phyloP scores from a whole-genome alignment of 768 basidiomycete species.

The Russula ochroleuca region DNA sequence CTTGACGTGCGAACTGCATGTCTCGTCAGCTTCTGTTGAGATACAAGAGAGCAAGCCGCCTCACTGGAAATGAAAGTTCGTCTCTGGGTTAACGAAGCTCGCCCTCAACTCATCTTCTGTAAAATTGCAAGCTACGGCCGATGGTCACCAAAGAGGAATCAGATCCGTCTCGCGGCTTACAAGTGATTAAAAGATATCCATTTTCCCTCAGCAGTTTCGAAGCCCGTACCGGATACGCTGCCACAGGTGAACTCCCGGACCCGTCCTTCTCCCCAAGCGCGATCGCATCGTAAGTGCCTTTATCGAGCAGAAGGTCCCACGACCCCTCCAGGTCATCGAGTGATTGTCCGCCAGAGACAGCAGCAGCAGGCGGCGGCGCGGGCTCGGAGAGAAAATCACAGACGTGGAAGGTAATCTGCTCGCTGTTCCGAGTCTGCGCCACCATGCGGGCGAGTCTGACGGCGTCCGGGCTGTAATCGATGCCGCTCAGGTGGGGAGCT shows the following conservation, averaged over 20 bases:
- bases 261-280: constrained; percentile 61
- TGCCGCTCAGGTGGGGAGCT: constrained; percentile 48
- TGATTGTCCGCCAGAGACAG: constrained; percentile 20
- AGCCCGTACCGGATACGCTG: constrained; percentile 58
- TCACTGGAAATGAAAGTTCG: constrained; percentile 62
- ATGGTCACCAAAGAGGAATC: neutral
- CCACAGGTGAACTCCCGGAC: constrained; percentile 48
- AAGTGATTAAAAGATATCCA: constrained; percentile 74
- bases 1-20: constrained; percentile 60
- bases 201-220: constrained; percentile 56
- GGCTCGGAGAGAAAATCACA: constrained; percentile 64
- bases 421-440: constrained; percentile 41
- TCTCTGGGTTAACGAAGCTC: constrained; percentile 46
- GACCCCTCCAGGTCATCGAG: constrained; percentile 28
- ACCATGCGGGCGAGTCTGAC: constrained; percentile 59
- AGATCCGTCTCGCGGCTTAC: constrained; percentile 40
- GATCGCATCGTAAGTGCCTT: constrained; percentile 88
- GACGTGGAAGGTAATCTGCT: constrained; percentile 48
- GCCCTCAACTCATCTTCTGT: constrained; percentile 68
- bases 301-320: constrained; percentile 80
- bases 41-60: constrained; percentile 28
- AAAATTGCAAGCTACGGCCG: constrained; percentile 62
- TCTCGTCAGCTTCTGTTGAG: neutral
- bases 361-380: constrained; percentile 34
- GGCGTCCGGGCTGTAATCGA: constrained; percentile 76